Conservation (phyloP, 352 stramenopile species). For the Globisporangium abappressorium region DNA sequence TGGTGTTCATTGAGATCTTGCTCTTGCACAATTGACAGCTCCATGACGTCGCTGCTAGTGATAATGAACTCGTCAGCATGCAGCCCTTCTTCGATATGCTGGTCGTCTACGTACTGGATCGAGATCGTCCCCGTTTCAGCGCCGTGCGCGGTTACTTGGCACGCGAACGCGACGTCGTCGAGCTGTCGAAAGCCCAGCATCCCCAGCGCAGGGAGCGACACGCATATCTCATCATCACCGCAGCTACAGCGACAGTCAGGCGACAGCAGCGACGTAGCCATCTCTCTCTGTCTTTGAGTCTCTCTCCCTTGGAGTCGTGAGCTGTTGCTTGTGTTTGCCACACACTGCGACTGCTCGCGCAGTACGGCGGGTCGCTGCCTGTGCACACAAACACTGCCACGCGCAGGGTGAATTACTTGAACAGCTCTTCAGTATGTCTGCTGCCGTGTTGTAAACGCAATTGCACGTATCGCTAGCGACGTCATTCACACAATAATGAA, state of each 20-base stretch:
- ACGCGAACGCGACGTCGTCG: conserved; percentile 29
- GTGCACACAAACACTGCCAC: neutral
- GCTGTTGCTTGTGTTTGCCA: neutral
- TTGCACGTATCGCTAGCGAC: no score
- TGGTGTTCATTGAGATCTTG: neutral
- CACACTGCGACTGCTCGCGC: neutral
- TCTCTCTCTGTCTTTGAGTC: neutral
- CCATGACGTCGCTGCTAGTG: neutral
- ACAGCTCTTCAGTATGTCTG: neutral
- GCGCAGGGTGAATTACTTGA: neutral
- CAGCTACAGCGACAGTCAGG: neutral
- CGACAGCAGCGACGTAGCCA: neutral
- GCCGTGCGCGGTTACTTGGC: conserved; percentile 22
- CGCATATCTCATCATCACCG: no score
- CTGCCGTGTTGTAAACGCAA: neutral
- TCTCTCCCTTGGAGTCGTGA: neutral
- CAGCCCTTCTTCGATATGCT: conserved; percentile 20
- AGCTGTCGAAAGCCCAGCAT: conserved; percentile 22
- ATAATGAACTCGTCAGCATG: conserved; percentile 25
- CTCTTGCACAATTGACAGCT: neutral
- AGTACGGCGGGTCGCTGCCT: neutral
- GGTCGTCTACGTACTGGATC: conserved; percentile 31
- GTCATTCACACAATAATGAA: no score
- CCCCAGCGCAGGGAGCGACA: conserved; percentile 11
- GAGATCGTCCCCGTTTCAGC: conserved; percentile 10